These are phyloP conservation scores for Boletus barrowsii DNA, from an alignment of 768 basidiomycete genomes.

Conservation along the genomic window DNA sequence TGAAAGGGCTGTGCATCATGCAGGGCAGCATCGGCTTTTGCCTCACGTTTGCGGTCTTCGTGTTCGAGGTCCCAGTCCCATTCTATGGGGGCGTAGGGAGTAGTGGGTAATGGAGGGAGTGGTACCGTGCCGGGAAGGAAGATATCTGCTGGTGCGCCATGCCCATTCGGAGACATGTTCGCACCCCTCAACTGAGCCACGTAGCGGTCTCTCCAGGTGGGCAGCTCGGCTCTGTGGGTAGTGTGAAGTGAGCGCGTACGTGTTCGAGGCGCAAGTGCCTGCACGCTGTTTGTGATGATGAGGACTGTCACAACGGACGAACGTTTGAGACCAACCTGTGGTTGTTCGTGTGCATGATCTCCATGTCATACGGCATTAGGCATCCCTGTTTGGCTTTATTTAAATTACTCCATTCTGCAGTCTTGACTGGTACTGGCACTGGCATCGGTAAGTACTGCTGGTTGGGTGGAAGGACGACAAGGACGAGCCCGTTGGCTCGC, in stretches of 20 bases:
- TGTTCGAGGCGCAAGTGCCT: neutral
- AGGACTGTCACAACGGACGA: neutral
- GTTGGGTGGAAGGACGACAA: too few relatives aligned
- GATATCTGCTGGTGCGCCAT: neutral
- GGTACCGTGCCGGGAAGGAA: constrained; percentile 23
- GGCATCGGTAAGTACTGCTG: constrained; percentile 11
- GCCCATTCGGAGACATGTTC: constrained; percentile 11
- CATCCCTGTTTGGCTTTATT: constrained; percentile 29
- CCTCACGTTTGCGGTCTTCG: constrained; percentile 63
- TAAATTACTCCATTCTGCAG: constrained; percentile 13
- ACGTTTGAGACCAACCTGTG: constrained; percentile 20
- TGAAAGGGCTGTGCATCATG: constrained; percentile 67
- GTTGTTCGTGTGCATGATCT: constrained; percentile 3
- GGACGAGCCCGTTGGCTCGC: neutral
- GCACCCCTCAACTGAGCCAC: neutral
- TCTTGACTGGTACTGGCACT: constrained; percentile 13
- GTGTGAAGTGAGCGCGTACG: neutral
- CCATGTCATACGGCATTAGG: constrained; percentile 16
- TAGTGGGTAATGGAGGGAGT: constrained; percentile 10
- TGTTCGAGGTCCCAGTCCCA: constrained; percentile 77
- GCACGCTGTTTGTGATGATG: constrained; percentile 1
- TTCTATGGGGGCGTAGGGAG: constrained; percentile 31
- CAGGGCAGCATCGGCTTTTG: constrained; percentile 56
- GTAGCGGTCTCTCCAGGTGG: constrained; percentile 7
- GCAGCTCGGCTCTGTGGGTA: neutral